Conservation (phyloP, 768 basidiomycete genomes). For the Boletus tomentosulus region DNA sequence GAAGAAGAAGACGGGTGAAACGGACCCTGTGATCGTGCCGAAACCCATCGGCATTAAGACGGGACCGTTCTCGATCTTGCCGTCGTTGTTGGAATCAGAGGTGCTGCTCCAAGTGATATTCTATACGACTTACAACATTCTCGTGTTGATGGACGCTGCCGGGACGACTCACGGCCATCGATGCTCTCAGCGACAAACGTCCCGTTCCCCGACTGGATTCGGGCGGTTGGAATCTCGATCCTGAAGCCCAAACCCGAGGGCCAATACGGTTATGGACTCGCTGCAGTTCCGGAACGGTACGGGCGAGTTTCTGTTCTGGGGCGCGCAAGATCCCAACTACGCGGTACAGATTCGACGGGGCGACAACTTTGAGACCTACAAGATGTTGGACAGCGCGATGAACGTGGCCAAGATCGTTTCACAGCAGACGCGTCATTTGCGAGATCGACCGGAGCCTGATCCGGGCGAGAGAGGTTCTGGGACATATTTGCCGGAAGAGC, state of each 20-base stretch:
- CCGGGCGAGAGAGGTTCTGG: slow-evolving; percentile 73
- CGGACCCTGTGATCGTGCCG: slow-evolving; percentile 74
- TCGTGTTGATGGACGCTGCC: slow-evolving; percentile 56
- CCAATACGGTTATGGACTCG: slow-evolving; percentile 57
- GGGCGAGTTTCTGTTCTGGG: slow-evolving; percentile 88
- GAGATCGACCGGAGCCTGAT: slow-evolving; percentile 73
- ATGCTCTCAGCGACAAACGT: slow-evolving; percentile 42
- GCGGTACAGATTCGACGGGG: slow-evolving; percentile 47
- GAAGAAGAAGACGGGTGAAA: slow-evolving; percentile 57
- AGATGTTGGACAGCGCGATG: slow-evolving; percentile 88
- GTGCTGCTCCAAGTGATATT: slow-evolving; percentile 79
- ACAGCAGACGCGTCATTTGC: slow-evolving; percentile 77
- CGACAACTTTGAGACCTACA: slow-evolving; percentile 56
- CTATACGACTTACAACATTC: slow-evolving; percentile 72
- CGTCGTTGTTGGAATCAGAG: slow-evolving; percentile 62
- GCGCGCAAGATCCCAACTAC: slow-evolving; percentile 75
- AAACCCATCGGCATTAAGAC: slow-evolving; percentile 56
- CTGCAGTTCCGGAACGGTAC: slow-evolving; percentile 77
- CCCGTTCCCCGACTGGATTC: slow-evolving; percentile 85
- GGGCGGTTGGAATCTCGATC: slow-evolving; percentile 84
- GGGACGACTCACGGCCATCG: slow-evolving; percentile 51
- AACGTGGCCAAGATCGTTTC: slow-evolving; percentile 74
- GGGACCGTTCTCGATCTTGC: slow-evolving; percentile 68
- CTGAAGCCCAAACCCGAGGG: slow-evolving; percentile 74
- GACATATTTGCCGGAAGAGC: slow-evolving; percentile 87